Evolutionary conservation across 1,284 basidiomycete species (phyloP).

Genomic region (Malassezia slooffiae): DNA sequence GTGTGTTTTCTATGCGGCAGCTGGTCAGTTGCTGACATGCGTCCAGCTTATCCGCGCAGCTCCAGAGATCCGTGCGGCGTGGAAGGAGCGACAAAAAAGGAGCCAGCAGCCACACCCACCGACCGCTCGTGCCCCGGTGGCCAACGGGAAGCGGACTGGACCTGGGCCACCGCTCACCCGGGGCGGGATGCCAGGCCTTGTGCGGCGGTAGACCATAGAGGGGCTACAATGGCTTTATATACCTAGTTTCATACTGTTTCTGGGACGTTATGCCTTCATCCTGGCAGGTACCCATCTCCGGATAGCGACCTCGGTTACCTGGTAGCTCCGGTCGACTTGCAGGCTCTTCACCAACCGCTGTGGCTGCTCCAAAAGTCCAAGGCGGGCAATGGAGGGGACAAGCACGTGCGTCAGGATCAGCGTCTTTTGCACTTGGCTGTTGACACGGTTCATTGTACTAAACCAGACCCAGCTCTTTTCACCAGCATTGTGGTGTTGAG

Average conservation of each 20-base stretch:
- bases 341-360: too few relatives aligned
- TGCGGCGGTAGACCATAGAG: not conserved
- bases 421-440: slow-evolving; percentile 83
- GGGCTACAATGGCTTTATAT: not conserved
- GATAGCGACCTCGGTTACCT: slow-evolving; percentile 69
- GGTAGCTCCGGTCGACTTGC: slow-evolving; percentile 54
- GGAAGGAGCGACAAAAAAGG: too few relatives aligned
- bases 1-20: too few relatives aligned
- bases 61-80: too few relatives aligned
- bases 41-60: too few relatives aligned
- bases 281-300: slow-evolving; percentile 78
- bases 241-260: not conserved
- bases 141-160: too few relatives aligned
- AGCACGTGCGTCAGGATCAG: slow-evolving; percentile 37
- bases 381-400: slow-evolving; percentile 32
- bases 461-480: slow-evolving; percentile 84
- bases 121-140: too few relatives aligned
- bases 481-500: slow-evolving; percentile 26
- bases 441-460: slow-evolving; percentile 90
- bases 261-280: slow-evolving; percentile 78
- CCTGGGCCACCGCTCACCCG: slow-evolving; percentile 1
- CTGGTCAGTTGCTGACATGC: too few relatives aligned
- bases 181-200: slow-evolving; percentile 8
- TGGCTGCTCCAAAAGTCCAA: too few relatives aligned
- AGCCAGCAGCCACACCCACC: too few relatives aligned